Base-by-base conservation (phyloP, 2,329 filamentous ascomycete genomes). In the Pseudocercospora fuligena region DNA sequence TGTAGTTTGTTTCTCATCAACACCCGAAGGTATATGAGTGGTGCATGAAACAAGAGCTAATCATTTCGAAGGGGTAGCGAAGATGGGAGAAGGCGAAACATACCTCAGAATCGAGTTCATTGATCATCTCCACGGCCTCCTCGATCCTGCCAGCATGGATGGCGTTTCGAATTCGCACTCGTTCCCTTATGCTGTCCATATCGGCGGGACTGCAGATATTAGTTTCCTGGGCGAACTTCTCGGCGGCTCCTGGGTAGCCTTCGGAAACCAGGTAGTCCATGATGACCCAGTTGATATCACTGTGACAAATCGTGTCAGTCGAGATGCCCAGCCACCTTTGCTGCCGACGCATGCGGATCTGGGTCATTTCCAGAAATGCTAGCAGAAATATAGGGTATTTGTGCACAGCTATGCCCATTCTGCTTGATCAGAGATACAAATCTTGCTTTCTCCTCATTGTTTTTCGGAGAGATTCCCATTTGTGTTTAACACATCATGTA, bases 391-490 rank as follows among this genome's bases (percentile, higher is more conserved):
- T 31, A 16, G 47, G 23, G 29, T 40, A 59, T 27, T 33, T 36
- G 46, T 69, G 67, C 21, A 61, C 23, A 21, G 27, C 33, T 14
- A 23, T 47, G 61, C 46, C 65, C 65, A 65, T 64, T 27, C 46
- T n/a, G 21, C 31, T 59, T 16, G 12, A 64, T 91, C 89, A 90
- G 88, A 89, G 86, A 86, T 82, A 88, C 89, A 91, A 90, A 88
- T 92, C 89, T 92, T 66, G 80, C 85, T 81, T 89, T 93, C 89
- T 99, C 95, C 90, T 92, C 95, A 99, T 87, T 82, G 84, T 82
- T 87, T 92, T 72, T 98, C 92, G 91, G 95, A 99, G 96, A 99
- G 95, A 99, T 99, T 99, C 95, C 95, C 95, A 99, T 87, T 97
- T 96, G 90, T 92, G 90, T 86, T 83, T 83, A 82, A 86, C 84